A percentile compares a stretch with the other conserved stretches of the same genome.
These are phyloP conservation scores for Fusarium nurragi DNA, from an alignment of 2,329 filamentous ascomycete genomes.

Conservation along the genomic window DNA sequence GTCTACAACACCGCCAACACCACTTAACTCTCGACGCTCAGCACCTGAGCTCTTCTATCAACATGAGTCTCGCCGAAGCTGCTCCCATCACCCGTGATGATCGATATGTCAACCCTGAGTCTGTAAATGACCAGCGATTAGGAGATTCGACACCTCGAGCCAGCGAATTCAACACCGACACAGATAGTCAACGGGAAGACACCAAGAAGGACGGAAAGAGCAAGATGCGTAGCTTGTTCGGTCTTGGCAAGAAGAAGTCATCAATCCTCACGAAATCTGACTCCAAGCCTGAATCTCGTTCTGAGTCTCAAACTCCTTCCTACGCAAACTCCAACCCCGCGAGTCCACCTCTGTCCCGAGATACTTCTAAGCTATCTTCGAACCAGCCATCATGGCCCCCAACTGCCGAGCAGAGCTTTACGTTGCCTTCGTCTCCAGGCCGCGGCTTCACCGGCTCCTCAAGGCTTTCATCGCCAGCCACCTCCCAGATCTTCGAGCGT, in stretches of 20 bases:
- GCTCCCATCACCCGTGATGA: slow-evolving; percentile 33
- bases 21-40: not conserved
- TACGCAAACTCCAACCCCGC: slow-evolving; percentile 49
- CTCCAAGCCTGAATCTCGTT: slow-evolving; percentile 21
- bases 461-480: slow-evolving; percentile 79
- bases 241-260: slow-evolving; percentile 69
- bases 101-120: slow-evolving; percentile 32
- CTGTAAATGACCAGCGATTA: slow-evolving; percentile 42
- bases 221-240: slow-evolving; percentile 67
- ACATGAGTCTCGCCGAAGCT: slow-evolving; percentile 48
- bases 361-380: slow-evolving; percentile 52
- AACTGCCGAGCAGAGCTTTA: slow-evolving; percentile 55
- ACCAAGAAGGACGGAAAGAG: slow-evolving; percentile 48
- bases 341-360: slow-evolving; percentile 48
- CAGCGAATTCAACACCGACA: slow-evolving; percentile 57
- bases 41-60: slow-evolving; percentile 5
- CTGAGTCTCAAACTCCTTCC: slow-evolving; percentile 45
- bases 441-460: slow-evolving; percentile 76
- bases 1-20: not conserved
- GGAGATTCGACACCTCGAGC: slow-evolving; percentile 49
- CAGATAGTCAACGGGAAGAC: slow-evolving; percentile 22
- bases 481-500: slow-evolving; percentile 88
- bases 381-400: slow-evolving; percentile 55
- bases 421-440: slow-evolving; percentile 70
- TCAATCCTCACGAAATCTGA: slow-evolving; percentile 28